A percentile compares a stretch with the other conserved stretches of the same genome.
These are phyloP conservation scores for Sesbania bispinosa DNA, from an alignment of 306 rosid genomes.

Conservation along the genomic window DNA sequence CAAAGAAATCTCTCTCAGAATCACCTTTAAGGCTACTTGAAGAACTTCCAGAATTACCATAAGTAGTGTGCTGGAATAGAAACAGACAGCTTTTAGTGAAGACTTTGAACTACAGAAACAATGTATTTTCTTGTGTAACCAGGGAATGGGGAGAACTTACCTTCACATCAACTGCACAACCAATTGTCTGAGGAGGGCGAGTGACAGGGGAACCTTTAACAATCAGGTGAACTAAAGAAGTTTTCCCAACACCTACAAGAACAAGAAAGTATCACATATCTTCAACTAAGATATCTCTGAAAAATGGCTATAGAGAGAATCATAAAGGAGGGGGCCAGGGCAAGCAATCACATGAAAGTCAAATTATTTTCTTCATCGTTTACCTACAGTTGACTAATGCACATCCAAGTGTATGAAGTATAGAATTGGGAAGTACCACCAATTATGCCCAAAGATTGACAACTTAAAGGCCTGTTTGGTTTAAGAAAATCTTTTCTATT, in stretches of 20 bases:
- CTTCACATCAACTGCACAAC: constrained; percentile 89
- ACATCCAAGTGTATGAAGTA: constrained; percentile 13
- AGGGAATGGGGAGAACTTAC: constrained; percentile 34
- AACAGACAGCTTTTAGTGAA: constrained; percentile 16
- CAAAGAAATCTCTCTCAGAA: constrained; percentile 84
- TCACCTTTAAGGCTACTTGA: constrained; percentile 84
- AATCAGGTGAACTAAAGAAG: constrained; percentile 85
- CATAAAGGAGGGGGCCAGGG: background rate
- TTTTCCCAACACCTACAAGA: constrained; percentile 87
- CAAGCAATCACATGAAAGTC: constrained; percentile 7
- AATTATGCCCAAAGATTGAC: background rate
- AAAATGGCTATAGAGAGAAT: background rate
- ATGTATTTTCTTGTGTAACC: background rate
- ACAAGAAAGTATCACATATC: constrained; percentile 12
- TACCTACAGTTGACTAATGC: background rate
- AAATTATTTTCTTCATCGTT: background rate
- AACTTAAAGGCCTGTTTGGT: constrained; percentile 13
- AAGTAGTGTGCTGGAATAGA: constrained; percentile 60
- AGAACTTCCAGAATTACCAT: constrained; percentile 83
- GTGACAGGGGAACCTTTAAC: constrained; percentile 72
- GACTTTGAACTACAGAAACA: constrained; percentile 12
- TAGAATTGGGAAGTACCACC: background rate
- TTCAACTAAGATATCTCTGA: background rate
- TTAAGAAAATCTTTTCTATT: background rate
- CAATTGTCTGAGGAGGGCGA: constrained; percentile 83